Conservation (phyloP, 2,329 filamentous ascomycete species). For the Sporothrix schenckii region DNA sequence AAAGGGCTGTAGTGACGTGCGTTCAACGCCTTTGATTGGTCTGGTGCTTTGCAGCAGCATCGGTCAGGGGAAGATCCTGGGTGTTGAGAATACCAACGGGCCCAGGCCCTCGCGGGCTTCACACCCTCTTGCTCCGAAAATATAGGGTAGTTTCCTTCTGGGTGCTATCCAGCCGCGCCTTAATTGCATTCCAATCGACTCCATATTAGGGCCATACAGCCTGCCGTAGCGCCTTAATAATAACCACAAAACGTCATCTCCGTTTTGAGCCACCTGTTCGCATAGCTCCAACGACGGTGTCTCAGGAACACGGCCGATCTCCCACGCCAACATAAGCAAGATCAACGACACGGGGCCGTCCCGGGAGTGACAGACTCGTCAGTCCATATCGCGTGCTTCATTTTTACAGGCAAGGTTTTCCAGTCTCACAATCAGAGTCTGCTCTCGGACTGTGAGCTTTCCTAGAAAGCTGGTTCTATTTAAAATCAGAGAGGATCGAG, state of each 20-base stretch:
- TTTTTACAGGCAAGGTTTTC: background rate
- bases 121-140: conserved; percentile 1
- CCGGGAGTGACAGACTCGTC: background rate
- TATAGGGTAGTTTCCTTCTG: conserved; percentile 17
- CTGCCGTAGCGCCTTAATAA: background rate
- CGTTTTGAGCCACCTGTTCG: conserved; percentile 18
- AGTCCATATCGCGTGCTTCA: background rate
- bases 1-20: background rate
- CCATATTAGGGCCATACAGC: background rate
- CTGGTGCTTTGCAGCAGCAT: conserved; percentile 7
- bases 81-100: too few relatives aligned
- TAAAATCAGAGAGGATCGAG: background rate
- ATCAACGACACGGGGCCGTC: background rate
- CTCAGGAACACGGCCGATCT: conserved; percentile 3
- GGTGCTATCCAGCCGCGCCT: background rate
- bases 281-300: conserved; percentile 2
- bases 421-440: too few relatives aligned
- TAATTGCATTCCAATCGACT: conserved; percentile 11
- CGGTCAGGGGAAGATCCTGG: background rate
- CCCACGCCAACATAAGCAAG: background rate
- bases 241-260: conserved; percentile 4
- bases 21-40: conserved; percentile 14
- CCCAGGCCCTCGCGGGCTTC: background rate
- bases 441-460: background rate
- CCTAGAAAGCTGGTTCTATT: background rate